A percentile compares a stretch with the other conserved stretches of the same genome.
Evolutionary conservation across 768 basidiomycete species (phyloP).

Genomic region (Pseudohyphozyma bogoriensis): DNA sequence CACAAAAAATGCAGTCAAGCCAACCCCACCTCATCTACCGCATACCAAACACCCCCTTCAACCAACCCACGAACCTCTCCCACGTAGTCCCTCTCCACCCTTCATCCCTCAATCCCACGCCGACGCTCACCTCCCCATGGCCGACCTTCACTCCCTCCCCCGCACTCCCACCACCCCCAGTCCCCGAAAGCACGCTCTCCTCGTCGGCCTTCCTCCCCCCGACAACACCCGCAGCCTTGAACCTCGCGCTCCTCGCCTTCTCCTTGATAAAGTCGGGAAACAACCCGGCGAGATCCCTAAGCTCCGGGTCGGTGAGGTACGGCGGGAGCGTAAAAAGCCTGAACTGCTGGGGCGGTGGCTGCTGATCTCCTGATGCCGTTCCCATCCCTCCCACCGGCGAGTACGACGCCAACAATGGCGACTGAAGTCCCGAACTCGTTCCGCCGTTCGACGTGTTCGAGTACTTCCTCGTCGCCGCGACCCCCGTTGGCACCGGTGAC

Average conservation of each 20-base stretch:
- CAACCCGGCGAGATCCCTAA: constrained; percentile 8
- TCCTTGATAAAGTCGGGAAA: constrained; percentile 22
- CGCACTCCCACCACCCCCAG: background rate
- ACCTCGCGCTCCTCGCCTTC: background rate
- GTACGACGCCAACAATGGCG: too few relatives aligned
- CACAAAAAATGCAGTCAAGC: background rate
- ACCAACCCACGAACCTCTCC: background rate
- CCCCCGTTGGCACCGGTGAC: too few relatives aligned
- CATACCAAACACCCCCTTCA: background rate
- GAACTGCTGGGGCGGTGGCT: constrained; percentile 1
- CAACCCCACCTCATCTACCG: background rate
- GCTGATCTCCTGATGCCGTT: too few relatives aligned
- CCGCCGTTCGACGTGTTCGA: too few relatives aligned
- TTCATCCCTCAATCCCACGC: background rate
- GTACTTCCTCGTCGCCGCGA: too few relatives aligned
- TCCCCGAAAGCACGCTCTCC: background rate
- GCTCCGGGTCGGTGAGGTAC: constrained; percentile 28
- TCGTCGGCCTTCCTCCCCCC: background rate
- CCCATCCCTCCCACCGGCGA: too few relatives aligned
- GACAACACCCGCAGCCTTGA: background rate
- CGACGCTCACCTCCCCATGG: constrained; percentile 9
- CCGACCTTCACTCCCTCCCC: constrained; percentile 1
- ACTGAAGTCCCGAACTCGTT: too few relatives aligned
- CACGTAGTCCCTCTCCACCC: background rate
- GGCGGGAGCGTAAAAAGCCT: constrained; percentile 23